Percentiles rank a stretch among this genome's conserved stretches.
phyloP scores from a whole-genome alignment of 345 rosid species.

The Brassica incana region DNA sequence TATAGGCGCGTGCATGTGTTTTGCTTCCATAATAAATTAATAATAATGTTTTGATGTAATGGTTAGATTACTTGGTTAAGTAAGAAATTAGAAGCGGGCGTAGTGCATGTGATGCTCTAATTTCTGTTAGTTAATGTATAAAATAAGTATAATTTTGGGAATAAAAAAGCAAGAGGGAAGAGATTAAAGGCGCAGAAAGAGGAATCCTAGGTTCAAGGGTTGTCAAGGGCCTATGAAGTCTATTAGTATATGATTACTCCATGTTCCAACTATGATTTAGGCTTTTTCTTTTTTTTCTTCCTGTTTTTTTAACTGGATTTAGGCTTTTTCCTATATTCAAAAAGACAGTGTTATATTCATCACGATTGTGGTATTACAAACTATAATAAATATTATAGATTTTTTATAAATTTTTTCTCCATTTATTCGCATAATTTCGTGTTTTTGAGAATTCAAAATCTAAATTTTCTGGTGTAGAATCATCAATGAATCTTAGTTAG shows the following conservation, averaged over 20 bases:
- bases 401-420: too few species aligned
- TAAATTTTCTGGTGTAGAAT: too few species aligned
- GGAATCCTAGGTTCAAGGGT: constrained; percentile 36
- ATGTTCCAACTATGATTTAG: constrained; percentile 25
- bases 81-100: constrained; percentile 16
- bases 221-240: constrained; percentile 29
- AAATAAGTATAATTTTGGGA: neutral
- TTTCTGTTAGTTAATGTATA: constrained; percentile 9
- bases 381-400: too few species aligned
- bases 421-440: too few species aligned
- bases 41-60: constrained; percentile 28
- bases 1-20: constrained; percentile 22
- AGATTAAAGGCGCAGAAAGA: constrained; percentile 39
- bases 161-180: constrained; percentile 19
- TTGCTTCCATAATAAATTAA: neutral
- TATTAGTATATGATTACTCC: constrained; percentile 3
- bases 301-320: neutral
- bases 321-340: constrained; percentile 14
- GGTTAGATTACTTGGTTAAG: constrained; percentile 2
- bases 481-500: too few species aligned
- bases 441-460: too few species aligned
- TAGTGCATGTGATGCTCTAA: constrained; percentile 1
- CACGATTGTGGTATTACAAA: neutral
- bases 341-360: neutral
- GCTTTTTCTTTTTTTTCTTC: neutral